These are phyloP conservation scores for Aspergillus neoniger DNA, from an alignment of 2,329 filamentous ascomycete genomes.

Conservation along the genomic window DNA sequence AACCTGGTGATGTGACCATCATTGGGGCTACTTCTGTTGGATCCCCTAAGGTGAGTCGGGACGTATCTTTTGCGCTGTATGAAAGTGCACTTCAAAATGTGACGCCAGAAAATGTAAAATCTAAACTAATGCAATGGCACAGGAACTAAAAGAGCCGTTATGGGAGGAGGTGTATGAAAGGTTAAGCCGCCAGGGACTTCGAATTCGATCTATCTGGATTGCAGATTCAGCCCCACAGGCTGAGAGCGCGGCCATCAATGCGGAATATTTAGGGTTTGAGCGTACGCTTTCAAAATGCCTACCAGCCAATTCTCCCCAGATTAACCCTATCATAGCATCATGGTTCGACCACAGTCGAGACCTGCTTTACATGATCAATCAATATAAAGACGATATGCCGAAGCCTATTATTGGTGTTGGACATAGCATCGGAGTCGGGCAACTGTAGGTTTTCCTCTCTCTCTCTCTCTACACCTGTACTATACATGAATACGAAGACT, in stretches of 20 bases:
- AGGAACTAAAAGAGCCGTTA: conserved; percentile 14
- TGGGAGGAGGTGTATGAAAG: conserved; percentile 22
- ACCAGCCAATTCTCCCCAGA: background rate
- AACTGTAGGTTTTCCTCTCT: conserved; percentile 47
- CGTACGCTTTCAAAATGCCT: conserved; percentile 52
- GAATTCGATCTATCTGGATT: conserved; percentile 65
- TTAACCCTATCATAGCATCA: conserved; percentile 52
- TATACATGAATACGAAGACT: no score
- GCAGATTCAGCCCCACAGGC: conserved; percentile 78
- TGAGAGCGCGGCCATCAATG: conserved; percentile 70
- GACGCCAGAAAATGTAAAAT: background rate
- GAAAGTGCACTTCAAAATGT: no score
- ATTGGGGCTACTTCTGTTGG: conserved; percentile 81
- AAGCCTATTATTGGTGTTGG: conserved; percentile 76
- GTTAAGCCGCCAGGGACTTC: conserved; percentile 56
- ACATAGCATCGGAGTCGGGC: conserved; percentile 79
- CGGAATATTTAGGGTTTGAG: conserved; percentile 73
- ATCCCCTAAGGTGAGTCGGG: conserved; percentile 69
- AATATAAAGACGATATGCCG: conserved; percentile 66
- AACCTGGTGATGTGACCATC: conserved; percentile 73
- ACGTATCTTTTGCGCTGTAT: background rate
- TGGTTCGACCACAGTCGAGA: conserved; percentile 82
- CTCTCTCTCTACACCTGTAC: no score
- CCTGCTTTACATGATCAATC: conserved; percentile 77
- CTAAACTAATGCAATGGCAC: background rate